Evolutionary conservation across 306 rosid genomes (phyloP).

Genomic region (Chamaecrista fasciculata): DNA sequence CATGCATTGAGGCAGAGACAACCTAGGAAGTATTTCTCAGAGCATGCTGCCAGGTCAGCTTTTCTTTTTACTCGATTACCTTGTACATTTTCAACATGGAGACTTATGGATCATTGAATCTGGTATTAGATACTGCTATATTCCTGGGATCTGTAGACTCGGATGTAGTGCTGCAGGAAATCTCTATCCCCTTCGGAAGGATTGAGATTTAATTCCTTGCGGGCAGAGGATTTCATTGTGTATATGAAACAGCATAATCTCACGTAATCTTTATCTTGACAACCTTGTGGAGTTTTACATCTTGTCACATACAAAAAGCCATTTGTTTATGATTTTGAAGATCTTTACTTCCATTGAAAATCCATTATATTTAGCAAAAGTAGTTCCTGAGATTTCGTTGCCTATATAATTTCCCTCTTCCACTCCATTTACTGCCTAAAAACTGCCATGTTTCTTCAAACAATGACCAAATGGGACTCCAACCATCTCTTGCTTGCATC

Average conservation of each 20-base stretch:
- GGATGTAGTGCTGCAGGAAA: neutral
- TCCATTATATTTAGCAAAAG: neutral
- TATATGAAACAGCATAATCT: neutral
- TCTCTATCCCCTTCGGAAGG: neutral
- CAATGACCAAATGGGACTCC: neutral
- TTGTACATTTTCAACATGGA: neutral
- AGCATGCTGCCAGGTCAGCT: conserved; percentile 92
- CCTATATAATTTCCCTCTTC: conserved; percentile 3
- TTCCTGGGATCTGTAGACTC: conserved; percentile 16
- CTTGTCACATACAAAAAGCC: neutral
- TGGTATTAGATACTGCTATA: neutral
- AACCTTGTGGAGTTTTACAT: neutral
- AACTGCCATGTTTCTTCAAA: neutral
- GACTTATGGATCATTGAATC: neutral
- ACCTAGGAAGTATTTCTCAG: conserved; percentile 77
- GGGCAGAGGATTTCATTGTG: neutral
- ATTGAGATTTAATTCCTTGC: neutral
- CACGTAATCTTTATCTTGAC: neutral
- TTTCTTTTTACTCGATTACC: conserved; percentile 20
- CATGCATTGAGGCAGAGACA: conserved; percentile 89
- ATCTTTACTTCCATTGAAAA: neutral
- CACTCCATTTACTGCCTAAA: neutral
- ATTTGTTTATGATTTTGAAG: neutral
- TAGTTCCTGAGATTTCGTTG: neutral
- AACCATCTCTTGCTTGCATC: neutral